These are phyloP conservation scores for Mrakia blollopis DNA, from an alignment of 768 basidiomycete species.

Conservation along the genomic window DNA sequence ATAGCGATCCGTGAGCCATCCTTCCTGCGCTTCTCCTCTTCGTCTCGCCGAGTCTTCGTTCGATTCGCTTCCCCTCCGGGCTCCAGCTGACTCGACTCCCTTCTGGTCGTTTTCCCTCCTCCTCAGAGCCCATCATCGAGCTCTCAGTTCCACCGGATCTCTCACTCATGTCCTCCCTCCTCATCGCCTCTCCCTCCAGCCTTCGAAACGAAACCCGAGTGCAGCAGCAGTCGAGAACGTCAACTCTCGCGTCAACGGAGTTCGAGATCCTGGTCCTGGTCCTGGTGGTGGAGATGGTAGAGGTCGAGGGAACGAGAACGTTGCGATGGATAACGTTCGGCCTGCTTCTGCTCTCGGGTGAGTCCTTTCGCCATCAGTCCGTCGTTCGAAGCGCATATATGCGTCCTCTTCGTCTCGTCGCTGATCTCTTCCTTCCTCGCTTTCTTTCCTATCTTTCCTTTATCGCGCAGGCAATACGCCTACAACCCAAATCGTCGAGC, in stretches of 20 bases:
- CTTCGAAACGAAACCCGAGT: neutral
- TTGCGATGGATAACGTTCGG: neutral
- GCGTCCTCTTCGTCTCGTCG: neutral
- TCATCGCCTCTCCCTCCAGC: neutral
- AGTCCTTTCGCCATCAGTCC: neutral
- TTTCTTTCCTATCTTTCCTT: neutral
- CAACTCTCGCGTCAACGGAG: too few relatives aligned
- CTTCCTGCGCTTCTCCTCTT: neutral
- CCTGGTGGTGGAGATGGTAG: neutral
- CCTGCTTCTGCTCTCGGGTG: neutral
- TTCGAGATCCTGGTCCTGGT: neutral
- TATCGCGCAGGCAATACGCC: neutral
- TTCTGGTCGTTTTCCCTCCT: too few relatives aligned
- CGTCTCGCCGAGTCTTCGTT: too few relatives aligned
- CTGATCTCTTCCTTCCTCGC: neutral
- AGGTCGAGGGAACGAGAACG: neutral
- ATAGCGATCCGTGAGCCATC: constrained; percentile 1
- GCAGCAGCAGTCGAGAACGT: neutral
- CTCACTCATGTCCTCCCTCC: neutral
- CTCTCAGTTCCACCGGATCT: neutral
- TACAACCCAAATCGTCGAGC: neutral
- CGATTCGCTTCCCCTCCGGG: too few relatives aligned
- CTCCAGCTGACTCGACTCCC: too few relatives aligned
- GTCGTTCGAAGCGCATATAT: neutral
- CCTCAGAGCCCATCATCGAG: neutral